phyloP scores from a whole-genome alignment of 306 rosid species.

The Vicia villosa region DNA sequence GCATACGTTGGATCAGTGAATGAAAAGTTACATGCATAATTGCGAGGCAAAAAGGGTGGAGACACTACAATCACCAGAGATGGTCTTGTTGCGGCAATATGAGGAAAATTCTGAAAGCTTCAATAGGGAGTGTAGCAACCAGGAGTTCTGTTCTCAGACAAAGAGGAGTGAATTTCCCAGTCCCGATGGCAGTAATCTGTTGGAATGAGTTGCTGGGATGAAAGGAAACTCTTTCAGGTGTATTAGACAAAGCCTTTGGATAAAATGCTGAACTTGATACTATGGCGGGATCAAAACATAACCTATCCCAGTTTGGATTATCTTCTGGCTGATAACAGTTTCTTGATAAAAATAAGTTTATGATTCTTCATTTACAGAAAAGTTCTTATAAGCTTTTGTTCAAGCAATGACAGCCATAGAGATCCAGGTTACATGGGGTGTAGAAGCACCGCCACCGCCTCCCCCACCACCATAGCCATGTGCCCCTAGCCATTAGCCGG shows the following conservation, averaged over 20 bases:
- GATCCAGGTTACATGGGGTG: neutral
- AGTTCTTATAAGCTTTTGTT: neutral
- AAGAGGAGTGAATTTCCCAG: neutral
- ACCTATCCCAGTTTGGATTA: neutral
- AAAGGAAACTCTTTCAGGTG: neutral
- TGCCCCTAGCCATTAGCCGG: neutral
- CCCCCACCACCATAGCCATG: neutral
- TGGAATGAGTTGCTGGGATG: neutral
- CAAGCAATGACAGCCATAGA: constrained; percentile 1
- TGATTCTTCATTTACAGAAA: neutral
- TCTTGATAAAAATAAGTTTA: neutral
- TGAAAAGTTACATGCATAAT: neutral
- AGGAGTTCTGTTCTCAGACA: neutral
- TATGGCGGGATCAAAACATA: neutral
- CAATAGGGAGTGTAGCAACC: neutral
- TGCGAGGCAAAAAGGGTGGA: neutral
- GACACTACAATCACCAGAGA: neutral
- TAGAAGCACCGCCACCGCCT: neutral
- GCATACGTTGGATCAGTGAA: neutral
- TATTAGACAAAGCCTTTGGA: neutral
- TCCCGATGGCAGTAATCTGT: neutral
- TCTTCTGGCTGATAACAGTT: neutral
- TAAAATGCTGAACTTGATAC: neutral
- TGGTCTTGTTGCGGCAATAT: neutral
- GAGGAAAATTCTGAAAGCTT: neutral